Evolutionary conservation across 805 yeast species (phyloP).

Genomic region (Sugiyamaella americana): DNA sequence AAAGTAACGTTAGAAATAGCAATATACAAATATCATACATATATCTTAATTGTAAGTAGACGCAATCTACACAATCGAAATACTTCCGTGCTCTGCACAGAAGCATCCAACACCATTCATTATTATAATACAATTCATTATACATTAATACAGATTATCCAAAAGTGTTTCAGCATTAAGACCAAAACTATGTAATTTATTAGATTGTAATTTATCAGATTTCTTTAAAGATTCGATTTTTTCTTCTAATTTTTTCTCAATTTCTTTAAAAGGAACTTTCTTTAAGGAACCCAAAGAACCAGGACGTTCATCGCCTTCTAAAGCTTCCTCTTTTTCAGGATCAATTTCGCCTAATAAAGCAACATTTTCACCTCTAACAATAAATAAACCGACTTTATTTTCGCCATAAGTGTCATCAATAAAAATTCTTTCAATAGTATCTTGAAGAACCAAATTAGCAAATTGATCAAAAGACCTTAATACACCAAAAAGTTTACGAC

Average conservation of each 20-base stretch:
- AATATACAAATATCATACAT: no score
- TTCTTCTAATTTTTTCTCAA: slow-evolving; percentile 40
- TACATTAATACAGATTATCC: slow-evolving; percentile 18
- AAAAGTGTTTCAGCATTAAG: slow-evolving; percentile 13
- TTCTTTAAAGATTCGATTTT: slow-evolving; percentile 15
- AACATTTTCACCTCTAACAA: slow-evolving; percentile 94
- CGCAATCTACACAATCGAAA: no score
- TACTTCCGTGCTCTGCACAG: no score
- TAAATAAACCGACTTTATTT: slow-evolving; percentile 66
- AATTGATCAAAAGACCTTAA: slow-evolving; percentile 93
- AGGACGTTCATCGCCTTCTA: slow-evolving; percentile 17
- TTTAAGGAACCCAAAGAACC: slow-evolving; percentile 48
- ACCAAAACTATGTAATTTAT: slow-evolving; percentile 14
- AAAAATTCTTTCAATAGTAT: slow-evolving; percentile 76
- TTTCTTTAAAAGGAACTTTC: slow-evolving; percentile 56
- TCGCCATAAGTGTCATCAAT: slow-evolving; percentile 58
- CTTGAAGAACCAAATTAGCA: slow-evolving; percentile 88
- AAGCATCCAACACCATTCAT: no score
- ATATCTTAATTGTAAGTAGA: no score
- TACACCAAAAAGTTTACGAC: slow-evolving; percentile 80
- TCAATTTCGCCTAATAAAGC: slow-evolving; percentile 92
- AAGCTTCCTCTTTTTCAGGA: slow-evolving; percentile 71
- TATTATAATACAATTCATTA: no score
- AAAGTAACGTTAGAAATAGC: no score
- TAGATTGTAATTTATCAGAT: slow-evolving; percentile 8